Evolutionary conservation across 2,329 filamentous ascomycete species (phyloP).

Genomic region (Cadophora malorum): DNA sequence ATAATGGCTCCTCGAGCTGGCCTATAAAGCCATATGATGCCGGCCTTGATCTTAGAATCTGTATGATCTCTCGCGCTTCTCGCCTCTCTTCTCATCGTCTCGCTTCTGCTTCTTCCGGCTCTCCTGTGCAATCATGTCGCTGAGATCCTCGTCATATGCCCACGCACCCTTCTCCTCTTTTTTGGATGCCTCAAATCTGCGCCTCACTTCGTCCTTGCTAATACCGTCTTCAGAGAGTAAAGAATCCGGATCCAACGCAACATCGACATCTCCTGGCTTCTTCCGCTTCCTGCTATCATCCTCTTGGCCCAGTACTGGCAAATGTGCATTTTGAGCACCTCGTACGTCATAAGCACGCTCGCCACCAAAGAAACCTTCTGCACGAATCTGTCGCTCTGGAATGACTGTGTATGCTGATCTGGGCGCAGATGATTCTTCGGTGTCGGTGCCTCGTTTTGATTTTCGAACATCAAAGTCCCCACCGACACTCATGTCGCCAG

Average conservation of each 20-base stretch:
- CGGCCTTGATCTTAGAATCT: constrained; percentile 37
- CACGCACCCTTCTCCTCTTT: constrained; percentile 65
- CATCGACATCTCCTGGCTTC: constrained; percentile 94
- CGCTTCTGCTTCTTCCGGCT: constrained; percentile 88
- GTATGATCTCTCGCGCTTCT: constrained; percentile 52
- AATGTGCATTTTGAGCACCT: constrained; percentile 57
- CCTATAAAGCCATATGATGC: constrained; percentile 23
- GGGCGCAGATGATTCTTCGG: constrained; percentile 77
- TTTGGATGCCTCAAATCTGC: constrained; percentile 76
- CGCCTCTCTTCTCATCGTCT: constrained; percentile 78
- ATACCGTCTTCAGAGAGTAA: constrained; percentile 77
- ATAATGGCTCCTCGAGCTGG: constrained; percentile 7
- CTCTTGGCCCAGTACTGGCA: constrained; percentile 81
- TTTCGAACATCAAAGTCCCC: constrained; percentile 94
- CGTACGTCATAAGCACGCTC: constrained; percentile 92
- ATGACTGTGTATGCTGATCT: constrained; percentile 88
- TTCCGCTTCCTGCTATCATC: constrained; percentile 83
- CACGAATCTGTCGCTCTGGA: constrained; percentile 83
- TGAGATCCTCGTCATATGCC: constrained; percentile 86
- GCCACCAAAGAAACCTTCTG: constrained; percentile 94
- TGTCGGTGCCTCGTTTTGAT: constrained; percentile 82
- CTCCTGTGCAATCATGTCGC: constrained; percentile 95
- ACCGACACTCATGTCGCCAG: constrained; percentile 75
- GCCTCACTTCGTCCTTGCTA: constrained; percentile 82
- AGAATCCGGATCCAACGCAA: constrained; percentile 86